phyloP scores from a whole-genome alignment of 345 rosid species.

The Balakata baccata region DNA sequence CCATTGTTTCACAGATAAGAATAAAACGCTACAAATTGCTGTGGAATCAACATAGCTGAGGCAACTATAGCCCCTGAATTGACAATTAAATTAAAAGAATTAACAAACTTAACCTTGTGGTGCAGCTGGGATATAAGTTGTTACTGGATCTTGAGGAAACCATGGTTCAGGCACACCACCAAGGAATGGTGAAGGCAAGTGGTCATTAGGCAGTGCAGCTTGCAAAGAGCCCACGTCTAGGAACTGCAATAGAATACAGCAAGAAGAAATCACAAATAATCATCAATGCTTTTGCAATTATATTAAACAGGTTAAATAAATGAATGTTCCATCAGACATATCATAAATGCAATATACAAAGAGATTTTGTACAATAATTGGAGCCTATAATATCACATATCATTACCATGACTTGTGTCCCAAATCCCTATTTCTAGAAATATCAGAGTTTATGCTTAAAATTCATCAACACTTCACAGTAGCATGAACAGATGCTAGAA shows the following conservation, averaged over 20 bases:
- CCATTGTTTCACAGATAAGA: neutral
- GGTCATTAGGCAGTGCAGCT: conserved; percentile 58
- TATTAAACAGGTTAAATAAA: neutral
- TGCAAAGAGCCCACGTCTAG: conserved; percentile 76
- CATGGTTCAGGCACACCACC: conserved; percentile 53
- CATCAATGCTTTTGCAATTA: neutral
- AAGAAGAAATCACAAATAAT: conserved; percentile 11
- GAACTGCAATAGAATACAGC: conserved; percentile 50
- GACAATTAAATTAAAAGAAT: neutral
- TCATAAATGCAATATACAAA: neutral
- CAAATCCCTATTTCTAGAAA: neutral
- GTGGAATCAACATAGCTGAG: neutral
- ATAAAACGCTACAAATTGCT: neutral
- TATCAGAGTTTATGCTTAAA: neutral
- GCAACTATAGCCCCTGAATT: neutral
- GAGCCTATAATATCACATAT: neutral
- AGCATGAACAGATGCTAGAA: neutral
- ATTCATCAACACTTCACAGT: neutral
- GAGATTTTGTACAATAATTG: neutral
- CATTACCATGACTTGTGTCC: neutral
- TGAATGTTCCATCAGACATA: neutral
- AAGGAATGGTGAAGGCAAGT: conserved; percentile 45
- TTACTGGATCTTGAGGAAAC: conserved; percentile 57
- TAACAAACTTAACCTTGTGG: conserved; percentile 49
- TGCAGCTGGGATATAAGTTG: conserved; percentile 42